phyloP scores from a whole-genome alignment of 495 filamentous ascomycete genomes.

The Hyaloscypha variabilis region DNA sequence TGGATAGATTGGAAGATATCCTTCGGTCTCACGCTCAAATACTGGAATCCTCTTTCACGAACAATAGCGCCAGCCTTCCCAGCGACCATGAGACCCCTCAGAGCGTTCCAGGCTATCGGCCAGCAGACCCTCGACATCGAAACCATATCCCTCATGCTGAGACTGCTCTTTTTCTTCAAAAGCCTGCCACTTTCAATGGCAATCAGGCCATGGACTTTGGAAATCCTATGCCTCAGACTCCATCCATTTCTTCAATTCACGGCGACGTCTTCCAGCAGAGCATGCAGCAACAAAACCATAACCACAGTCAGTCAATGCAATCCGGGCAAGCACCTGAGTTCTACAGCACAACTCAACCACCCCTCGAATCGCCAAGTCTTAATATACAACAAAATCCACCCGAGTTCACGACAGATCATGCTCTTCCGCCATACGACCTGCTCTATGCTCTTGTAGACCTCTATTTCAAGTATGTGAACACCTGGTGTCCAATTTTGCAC shows the following conservation, averaged over 20 bases:
- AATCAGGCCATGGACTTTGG: constrained; percentile 28
- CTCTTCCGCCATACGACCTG: constrained; percentile 83
- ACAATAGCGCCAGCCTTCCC: constrained; percentile 42
- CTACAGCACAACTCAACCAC: constrained; percentile 41
- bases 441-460: constrained; percentile 80
- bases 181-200: constrained; percentile 47
- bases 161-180: constrained; percentile 64
- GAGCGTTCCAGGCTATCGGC: constrained; percentile 37
- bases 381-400: constrained; percentile 38
- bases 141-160: constrained; percentile 54
- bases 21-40: constrained; percentile 52
- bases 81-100: constrained; percentile 46
- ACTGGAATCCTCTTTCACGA: constrained; percentile 37
- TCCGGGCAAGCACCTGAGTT: constrained; percentile 36
- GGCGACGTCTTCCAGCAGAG: constrained; percentile 30
- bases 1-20: constrained; percentile 59
- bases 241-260: constrained; percentile 28
- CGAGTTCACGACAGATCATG: constrained; percentile 56
- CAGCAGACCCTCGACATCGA: constrained; percentile 40
- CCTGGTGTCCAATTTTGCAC: constrained; percentile 87
- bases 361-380: constrained; percentile 48
- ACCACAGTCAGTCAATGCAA: constrained; percentile 19
- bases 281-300: constrained; percentile 22
- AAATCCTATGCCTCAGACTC: constrained; percentile 29
- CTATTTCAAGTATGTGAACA: constrained; percentile 90